These are phyloP conservation scores for Aspergillus carlsbadensis DNA, from an alignment of 495 filamentous ascomycete genomes.

Conservation along the genomic window DNA sequence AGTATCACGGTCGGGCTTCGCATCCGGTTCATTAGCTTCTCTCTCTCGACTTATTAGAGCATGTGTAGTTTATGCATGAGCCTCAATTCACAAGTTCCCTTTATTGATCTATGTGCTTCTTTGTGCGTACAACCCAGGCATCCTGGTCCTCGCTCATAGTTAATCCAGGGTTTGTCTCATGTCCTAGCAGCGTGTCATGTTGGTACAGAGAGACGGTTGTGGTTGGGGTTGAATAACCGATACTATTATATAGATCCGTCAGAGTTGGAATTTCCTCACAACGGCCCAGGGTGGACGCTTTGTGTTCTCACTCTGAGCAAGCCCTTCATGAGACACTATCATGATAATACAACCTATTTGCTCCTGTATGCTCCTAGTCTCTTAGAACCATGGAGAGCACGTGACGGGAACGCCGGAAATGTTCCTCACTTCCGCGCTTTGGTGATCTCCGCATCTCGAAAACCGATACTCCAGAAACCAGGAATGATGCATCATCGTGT, in stretches of 20 bases:
- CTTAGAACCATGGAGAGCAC: background rate
- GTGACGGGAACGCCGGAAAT: background rate
- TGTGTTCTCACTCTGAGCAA: too few relatives aligned
- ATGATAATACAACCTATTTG: too few relatives aligned
- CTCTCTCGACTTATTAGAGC: constrained; percentile 33
- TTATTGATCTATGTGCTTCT: background rate
- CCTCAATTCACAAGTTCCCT: constrained; percentile 18
- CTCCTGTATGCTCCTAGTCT: too few relatives aligned
- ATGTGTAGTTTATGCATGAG: constrained; percentile 45
- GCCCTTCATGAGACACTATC: too few relatives aligned
- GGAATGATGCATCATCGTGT: constrained; percentile 46
- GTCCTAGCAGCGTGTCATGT: too few relatives aligned
- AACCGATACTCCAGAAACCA: constrained; percentile 7
- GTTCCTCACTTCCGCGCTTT: background rate
- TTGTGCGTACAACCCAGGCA: background rate
- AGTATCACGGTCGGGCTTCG: constrained; percentile 35
- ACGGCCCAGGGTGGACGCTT: too few relatives aligned
- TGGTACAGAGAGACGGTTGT: too few relatives aligned
- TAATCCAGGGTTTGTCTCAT: too few relatives aligned
- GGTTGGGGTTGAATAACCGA: too few relatives aligned
- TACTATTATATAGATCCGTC: too few relatives aligned
- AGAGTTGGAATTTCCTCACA: too few relatives aligned
- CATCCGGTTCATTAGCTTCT: constrained; percentile 28
- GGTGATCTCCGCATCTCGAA: background rate
- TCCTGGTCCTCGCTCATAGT: too few relatives aligned